Base-by-base conservation (phyloP, 257 asterid species). In the Haberlea rhodopensis region DNA sequence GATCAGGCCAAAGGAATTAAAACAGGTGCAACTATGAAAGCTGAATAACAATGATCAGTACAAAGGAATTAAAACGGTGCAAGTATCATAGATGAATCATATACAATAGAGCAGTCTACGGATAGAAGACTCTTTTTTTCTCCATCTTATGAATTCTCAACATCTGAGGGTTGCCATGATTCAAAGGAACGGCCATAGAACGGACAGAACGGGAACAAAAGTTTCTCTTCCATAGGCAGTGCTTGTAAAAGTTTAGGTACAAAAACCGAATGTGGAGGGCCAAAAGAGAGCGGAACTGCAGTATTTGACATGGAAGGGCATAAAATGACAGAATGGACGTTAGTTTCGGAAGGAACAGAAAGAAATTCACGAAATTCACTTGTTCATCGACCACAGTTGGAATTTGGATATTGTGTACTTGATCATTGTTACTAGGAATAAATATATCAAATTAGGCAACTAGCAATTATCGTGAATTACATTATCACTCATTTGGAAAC, bases 1-100 rank as follows among this genome's bases (percentile, higher is more conserved):
- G 59, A 24, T 52, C 53, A 63, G 40, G 57, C 23, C 63, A 29
- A 9, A 29, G 15, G 56, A 31, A 55, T 7, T 31, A 66, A 40
- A 60, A 25, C 3, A 27, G n/a, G 48, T 19, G 28, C 53, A 18
- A 28, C 20, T 32, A 37, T 27, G 55, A 31, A 8, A 67, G 25
- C 13, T 58, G 2, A 10, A 60, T 18, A 19, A 9, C 15, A n/a
- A 16, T 2, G 18, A 1, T 54, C 11, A 28, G 49, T 13, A 54
- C 10, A 22, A 45, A 48, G 26, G 23, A 13, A 11, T 29, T 0
- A 10, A n/a, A 40, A 57, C 19, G 25, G 1, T 40, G 19, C 49
- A 15, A 40, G 7, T 15, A 40, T 40, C 6, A 40, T 37, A 37
- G 46, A 10, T 37, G 46, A 3, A 37, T 37, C 46, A 37, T n/a